Conservation (phyloP, 768 basidiomycete genomes). For the Myochromella boudieri region DNA sequence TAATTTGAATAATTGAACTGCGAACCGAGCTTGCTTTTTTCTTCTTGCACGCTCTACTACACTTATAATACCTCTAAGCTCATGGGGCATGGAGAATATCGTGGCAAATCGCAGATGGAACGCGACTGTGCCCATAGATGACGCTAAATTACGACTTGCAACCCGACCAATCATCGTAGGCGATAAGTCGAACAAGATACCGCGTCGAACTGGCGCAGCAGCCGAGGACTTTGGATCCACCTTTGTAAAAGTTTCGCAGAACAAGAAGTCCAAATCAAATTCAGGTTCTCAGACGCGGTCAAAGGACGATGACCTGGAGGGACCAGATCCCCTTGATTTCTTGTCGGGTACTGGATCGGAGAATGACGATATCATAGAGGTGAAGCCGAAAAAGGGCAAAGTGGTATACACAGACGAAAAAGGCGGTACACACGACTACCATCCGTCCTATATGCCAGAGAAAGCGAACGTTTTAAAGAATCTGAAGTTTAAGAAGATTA, state of each 20-base stretch:
- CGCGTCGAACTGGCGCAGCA: conserved; percentile 12
- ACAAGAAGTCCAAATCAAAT: no score
- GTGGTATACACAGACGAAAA: conserved; percentile 1
- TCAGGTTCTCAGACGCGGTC: no score
- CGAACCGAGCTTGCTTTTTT: no score
- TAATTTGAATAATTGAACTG: no score
- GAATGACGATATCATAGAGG: conserved; percentile 5
- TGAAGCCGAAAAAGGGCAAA: conserved; percentile 15
- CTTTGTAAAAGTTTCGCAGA: conserved; percentile 6
- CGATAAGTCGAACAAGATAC: neutral
- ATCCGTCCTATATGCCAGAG: neutral
- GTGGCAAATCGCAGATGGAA: conserved; percentile 6
- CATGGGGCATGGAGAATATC: conserved; percentile 19
- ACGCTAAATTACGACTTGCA: conserved; percentile 13
- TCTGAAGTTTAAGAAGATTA: conserved; percentile 38
- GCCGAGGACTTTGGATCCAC: conserved; percentile 19
- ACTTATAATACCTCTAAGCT: no score
- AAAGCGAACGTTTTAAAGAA: conserved; percentile 15
- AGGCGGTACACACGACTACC: neutral
- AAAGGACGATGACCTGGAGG: neutral
- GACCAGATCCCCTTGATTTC: conserved; percentile 18
- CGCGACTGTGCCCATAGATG: neutral
- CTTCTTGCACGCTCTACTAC: no score
- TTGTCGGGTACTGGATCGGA: conserved; percentile 19
- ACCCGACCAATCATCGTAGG: conserved; percentile 8